Percentiles rank a stretch among this genome's conserved stretches.
These are phyloP conservation scores for Acidiella bohemica DNA, from an alignment of 495 filamentous ascomycete species.

Conservation along the genomic window DNA sequence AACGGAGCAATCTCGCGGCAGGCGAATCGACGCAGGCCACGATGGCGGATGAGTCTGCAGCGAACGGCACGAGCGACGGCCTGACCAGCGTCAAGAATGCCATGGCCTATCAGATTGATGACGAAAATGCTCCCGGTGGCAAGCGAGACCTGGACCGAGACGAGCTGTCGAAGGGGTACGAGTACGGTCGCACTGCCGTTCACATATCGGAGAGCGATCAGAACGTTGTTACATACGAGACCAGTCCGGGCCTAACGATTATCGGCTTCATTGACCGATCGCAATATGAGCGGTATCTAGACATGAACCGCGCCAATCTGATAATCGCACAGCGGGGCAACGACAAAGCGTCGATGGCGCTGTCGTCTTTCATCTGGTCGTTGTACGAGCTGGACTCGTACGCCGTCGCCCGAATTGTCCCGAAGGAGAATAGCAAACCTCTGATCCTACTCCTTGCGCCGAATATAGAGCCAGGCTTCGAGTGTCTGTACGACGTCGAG, in stretches of 20 bases:
- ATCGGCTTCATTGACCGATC: constrained; percentile 58
- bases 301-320: constrained; percentile 62
- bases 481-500: constrained; percentile 80
- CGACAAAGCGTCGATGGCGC: constrained; percentile 58
- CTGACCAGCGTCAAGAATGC: constrained; percentile 55
- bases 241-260: constrained; percentile 57
- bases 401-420: constrained; percentile 73
- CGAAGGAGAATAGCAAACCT: constrained; percentile 65
- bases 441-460: constrained; percentile 70
- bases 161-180: constrained; percentile 80
- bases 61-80: constrained; percentile 32
- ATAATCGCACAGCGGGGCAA: constrained; percentile 63
- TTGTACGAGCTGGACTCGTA: constrained; percentile 77
- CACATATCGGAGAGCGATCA: constrained; percentile 74
- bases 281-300: constrained; percentile 54
- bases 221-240: constrained; percentile 69
- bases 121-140: constrained; percentile 57
- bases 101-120: constrained; percentile 67
- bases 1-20: constrained; percentile 36
- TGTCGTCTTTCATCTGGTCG: constrained; percentile 83
- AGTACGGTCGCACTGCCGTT: constrained; percentile 85
- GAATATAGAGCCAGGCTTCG: constrained; percentile 65
- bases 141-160: constrained; percentile 76
- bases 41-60: constrained; percentile 33
- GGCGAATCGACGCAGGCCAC: constrained; percentile 32